Conservation (phyloP, 441 rosid species). For the Lepidium campestre region DNA sequence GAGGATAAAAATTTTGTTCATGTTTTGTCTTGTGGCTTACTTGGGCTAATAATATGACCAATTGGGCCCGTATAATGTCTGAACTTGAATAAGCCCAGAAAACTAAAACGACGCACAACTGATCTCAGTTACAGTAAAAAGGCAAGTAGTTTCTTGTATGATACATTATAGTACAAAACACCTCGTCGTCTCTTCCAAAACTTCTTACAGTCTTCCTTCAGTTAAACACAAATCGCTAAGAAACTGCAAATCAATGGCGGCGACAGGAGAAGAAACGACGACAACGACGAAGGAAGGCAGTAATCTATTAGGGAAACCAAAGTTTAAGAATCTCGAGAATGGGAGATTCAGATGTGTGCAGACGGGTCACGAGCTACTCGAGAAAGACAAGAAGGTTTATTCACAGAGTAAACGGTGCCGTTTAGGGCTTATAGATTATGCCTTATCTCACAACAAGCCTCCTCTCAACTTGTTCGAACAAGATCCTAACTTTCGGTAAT, state of each 20-base stretch:
- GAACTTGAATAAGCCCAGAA: neutral
- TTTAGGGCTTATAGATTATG: conserved; percentile 78
- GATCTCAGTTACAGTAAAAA: neutral
- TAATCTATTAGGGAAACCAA: conserved; percentile 61
- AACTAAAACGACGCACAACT: conserved; percentile 7
- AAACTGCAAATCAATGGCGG: conserved; percentile 27
- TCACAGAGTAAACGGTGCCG: conserved; percentile 81
- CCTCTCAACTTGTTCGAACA: conserved; percentile 90
- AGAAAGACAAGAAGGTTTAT: conserved; percentile 64
- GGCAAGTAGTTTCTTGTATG: neutral
- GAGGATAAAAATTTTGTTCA: neutral
- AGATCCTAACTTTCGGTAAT: conserved; percentile 68
- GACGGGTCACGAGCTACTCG: conserved; percentile 83
- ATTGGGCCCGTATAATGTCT: neutral
- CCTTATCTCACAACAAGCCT: conserved; percentile 54
- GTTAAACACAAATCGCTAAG: conserved; percentile 2
- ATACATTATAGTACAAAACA: neutral
- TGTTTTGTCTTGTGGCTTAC: neutral
- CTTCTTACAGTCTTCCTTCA: conserved; percentile 3
- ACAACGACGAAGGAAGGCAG: conserved; percentile 48
- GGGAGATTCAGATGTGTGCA: conserved; percentile 83
- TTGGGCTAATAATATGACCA: neutral
- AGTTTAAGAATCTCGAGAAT: conserved; percentile 51
- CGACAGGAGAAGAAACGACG: conserved; percentile 27
- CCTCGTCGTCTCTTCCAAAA: conserved; percentile 5